Evolutionary conservation across 441 rosid genomes (phyloP).

Genomic region (Pelargonium citronellum): DNA sequence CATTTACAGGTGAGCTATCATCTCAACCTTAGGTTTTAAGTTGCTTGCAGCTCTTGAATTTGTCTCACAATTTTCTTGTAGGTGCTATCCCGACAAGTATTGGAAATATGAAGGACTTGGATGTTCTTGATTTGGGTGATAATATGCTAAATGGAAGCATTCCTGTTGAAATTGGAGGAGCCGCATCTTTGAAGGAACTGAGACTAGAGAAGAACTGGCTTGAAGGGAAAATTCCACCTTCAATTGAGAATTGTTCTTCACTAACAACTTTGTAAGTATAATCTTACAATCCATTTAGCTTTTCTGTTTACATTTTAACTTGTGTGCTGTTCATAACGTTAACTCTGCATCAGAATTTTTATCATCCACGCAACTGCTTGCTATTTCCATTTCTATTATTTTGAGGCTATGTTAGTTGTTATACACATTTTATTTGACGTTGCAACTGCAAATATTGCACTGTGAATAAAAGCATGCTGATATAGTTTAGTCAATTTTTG

Average conservation of each 20-base stretch:
- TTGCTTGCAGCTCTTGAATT: conserved; percentile 39
- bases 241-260: conserved; percentile 44
- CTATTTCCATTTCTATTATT: not conserved
- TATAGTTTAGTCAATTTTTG: not conserved
- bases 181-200: conserved; percentile 46
- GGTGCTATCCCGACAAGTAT: conserved; percentile 42
- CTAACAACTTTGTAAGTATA: conserved; percentile 54
- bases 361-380: not conserved
- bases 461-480: not conserved
- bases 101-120: conserved; percentile 40
- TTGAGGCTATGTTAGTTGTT: not conserved
- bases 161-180: conserved; percentile 51
- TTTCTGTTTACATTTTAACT: not conserved
- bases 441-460: not conserved
- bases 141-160: conserved; percentile 48
- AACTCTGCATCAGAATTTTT: not conserved
- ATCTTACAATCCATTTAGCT: not conserved
- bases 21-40: conserved; percentile 32
- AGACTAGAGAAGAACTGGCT: conserved; percentile 43
- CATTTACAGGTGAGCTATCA: conserved; percentile 44
- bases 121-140: conserved; percentile 49
- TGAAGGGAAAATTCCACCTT: conserved; percentile 45
- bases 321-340: not conserved
- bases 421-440: not conserved
- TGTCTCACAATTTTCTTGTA: conserved; percentile 43